These are phyloP conservation scores for Epichloe scottii DNA, from an alignment of 2,329 filamentous ascomycete genomes.

Conservation along the genomic window DNA sequence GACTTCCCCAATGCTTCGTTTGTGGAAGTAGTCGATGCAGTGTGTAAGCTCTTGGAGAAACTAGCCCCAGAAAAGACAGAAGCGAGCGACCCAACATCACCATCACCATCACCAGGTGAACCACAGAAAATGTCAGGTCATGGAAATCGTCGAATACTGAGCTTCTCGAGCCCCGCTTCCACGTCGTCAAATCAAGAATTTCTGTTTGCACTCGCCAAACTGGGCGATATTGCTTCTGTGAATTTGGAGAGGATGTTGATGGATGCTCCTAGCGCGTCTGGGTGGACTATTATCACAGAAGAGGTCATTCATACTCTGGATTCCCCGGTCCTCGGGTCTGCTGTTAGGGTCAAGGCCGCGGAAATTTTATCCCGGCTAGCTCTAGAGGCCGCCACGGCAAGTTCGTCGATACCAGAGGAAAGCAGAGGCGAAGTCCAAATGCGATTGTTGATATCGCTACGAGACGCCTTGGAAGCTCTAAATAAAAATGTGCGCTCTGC, in stretches of 20 bases:
- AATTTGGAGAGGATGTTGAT: slow-evolving; percentile 64
- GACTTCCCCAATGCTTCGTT: slow-evolving; percentile 83
- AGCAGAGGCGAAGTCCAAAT: slow-evolving; percentile 51
- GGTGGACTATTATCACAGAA: slow-evolving; percentile 57
- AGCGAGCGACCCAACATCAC: slow-evolving; percentile 7
- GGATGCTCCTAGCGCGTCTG: slow-evolving; percentile 53
- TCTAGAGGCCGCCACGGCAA: slow-evolving; percentile 44
- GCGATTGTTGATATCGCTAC: slow-evolving; percentile 57
- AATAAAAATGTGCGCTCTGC: slow-evolving; percentile 38
- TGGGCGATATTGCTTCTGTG: slow-evolving; percentile 59
- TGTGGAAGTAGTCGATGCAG: slow-evolving; percentile 58
- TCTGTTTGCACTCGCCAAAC: slow-evolving; percentile 58
- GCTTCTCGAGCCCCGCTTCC: slow-evolving; percentile 31
- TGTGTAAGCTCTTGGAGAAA: slow-evolving; percentile 56
- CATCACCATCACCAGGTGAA: slow-evolving; percentile 11
- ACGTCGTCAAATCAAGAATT: slow-evolving; percentile 47
- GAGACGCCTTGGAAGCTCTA: slow-evolving; percentile 42
- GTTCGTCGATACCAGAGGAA: slow-evolving; percentile 37
- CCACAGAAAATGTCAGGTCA: slow-evolving; percentile 26
- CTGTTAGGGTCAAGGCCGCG: slow-evolving; percentile 47
- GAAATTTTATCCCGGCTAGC: slow-evolving; percentile 49
- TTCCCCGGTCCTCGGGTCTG: slow-evolving; percentile 32
- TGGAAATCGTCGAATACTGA: slow-evolving; percentile 31
- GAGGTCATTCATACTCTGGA: slow-evolving; percentile 41
- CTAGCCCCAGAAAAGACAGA: slow-evolving; percentile 14